These are phyloP conservation scores for Diaporthe sp. DNA, from an alignment of 2,329 filamentous ascomycete species.

Conservation along the genomic window DNA sequence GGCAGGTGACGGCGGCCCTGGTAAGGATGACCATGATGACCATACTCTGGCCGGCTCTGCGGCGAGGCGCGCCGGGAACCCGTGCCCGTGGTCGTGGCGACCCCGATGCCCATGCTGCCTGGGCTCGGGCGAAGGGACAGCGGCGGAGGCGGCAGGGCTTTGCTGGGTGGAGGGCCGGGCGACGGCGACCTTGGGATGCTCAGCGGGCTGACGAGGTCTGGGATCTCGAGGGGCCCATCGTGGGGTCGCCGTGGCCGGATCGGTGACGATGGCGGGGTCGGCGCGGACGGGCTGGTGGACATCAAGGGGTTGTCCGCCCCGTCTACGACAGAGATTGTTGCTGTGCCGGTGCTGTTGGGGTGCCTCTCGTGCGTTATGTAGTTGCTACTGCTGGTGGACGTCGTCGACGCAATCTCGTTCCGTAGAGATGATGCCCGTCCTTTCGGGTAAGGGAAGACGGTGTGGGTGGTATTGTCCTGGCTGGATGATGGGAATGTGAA, in stretches of 20 bases:
- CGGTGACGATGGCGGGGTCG: conserved; percentile 44
- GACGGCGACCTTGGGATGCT: conserved; percentile 3
- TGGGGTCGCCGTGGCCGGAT: conserved; percentile 49
- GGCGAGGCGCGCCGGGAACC: not conserved
- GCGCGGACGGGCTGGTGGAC: conserved; percentile 1
- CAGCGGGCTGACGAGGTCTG: conserved; percentile 42
- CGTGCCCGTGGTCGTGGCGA: conserved; percentile 24
- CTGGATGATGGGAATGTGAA: conserved; percentile 33
- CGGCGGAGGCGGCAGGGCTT: conserved; percentile 27
- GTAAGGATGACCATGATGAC: not conserved
- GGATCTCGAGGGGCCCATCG: conserved; percentile 49
- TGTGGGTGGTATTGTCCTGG: conserved; percentile 21
- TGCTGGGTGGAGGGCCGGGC: conserved; percentile 29
- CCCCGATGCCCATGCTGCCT: conserved; percentile 8
- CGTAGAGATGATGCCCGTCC: conserved; percentile 38
- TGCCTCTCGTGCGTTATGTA: conserved; percentile 28
- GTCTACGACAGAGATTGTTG: not conserved
- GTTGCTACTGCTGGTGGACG: conserved; percentile 30
- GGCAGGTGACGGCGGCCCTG: not conserved
- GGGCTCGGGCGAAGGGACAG: not conserved
- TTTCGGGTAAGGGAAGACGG: conserved; percentile 9
- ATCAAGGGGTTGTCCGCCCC: not conserved
- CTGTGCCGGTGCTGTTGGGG: conserved; percentile 14
- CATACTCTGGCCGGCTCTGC: not conserved
- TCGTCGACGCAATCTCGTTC: conserved; percentile 41